Evolutionary conservation across 176 grass and related monocot species (phyloP), one percentile per base, ranked within the genome.

Genomic region (Cocos nucifera): DNA sequence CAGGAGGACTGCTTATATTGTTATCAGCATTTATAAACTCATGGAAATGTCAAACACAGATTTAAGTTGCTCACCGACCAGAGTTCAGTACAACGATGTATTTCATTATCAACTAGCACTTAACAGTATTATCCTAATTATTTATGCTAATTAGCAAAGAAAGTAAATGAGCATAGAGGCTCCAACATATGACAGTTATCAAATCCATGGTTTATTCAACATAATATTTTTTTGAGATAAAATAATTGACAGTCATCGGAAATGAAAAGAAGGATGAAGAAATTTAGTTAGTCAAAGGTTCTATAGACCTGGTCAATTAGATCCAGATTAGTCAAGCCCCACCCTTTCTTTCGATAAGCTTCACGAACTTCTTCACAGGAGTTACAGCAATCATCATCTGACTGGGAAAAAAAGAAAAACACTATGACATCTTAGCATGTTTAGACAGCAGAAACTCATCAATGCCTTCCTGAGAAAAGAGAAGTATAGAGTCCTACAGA

Each of bases 301-400:
- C 57, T 56, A 0, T 30, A 48, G 80, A 98, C 93, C 93, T 98
- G 93, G 59, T 98, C 93, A 74, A 98, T 79, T 24, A 57, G 20
- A 79, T 98, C 88, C 67, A 83, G 64, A 57, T 92, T 86, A 17
- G 76, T 74, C 64, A 98, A 20, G 62, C 79, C 82, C 93, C 93
- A 98, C 0, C 93, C 93, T 73, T 98, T 98, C 62, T 92, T 98
- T 25, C 53, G 79, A 75, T 92, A 98, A 22, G 82, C 76, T 61
- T 85, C 93, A 73, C 88, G 84, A 61, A 98, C 93, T 74, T 98
- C 93, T 69, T 98, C 93, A 78, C 93, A 98, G 51, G 84, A 72
- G 80, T 98, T 98, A 74, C 93, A 98, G 62, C 93, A 98, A 32
- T 92, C 83, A 71, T 89, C 82, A 76, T 98, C 93, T 71, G 82